phyloP scores from a whole-genome alignment of 176 grass and related monocot species.

The Phragmites australis region DNA sequence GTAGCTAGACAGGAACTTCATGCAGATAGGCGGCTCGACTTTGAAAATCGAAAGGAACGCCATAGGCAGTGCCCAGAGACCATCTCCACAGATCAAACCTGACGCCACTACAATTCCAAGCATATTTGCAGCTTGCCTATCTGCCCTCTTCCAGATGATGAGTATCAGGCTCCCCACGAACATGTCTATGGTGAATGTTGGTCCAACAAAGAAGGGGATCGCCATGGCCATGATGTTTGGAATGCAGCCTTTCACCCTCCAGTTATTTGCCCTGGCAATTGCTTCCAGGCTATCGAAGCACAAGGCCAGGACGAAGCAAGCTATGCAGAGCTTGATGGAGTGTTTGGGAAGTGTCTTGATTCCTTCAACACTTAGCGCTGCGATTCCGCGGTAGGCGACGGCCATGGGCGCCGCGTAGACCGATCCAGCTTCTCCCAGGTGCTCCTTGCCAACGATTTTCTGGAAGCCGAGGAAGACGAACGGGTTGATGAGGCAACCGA shows the following conservation, averaged over 20 bases:
- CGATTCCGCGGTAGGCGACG: slow-evolving; percentile 45
- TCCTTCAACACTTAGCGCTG: slow-evolving; percentile 36
- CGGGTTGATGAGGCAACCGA: slow-evolving; percentile 60
- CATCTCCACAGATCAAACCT: slow-evolving; percentile 50
- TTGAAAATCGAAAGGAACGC: slow-evolving; percentile 28
- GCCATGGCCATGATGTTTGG: slow-evolving; percentile 55
- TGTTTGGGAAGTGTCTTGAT: slow-evolving; percentile 29
- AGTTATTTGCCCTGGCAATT: background rate
- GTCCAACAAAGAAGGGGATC: slow-evolving; percentile 44
- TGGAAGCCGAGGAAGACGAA: slow-evolving; percentile 47
- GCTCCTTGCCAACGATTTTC: slow-evolving; percentile 16
- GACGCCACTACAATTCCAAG: slow-evolving; percentile 30
- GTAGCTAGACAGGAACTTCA: slow-evolving; percentile 44
- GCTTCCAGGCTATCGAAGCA: background rate
- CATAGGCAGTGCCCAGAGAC: slow-evolving; percentile 37
- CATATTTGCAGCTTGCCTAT: slow-evolving; percentile 11
- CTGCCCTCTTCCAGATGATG: slow-evolving; percentile 29
- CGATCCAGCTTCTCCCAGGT: slow-evolving; percentile 15
- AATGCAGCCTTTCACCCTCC: slow-evolving; percentile 19
- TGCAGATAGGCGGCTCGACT: slow-evolving; percentile 42
- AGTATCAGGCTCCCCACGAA: slow-evolving; percentile 41
- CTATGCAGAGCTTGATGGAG: slow-evolving; percentile 8
- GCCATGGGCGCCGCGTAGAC: slow-evolving; percentile 42
- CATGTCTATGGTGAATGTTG: slow-evolving; percentile 41
- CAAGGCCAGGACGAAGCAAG: slow-evolving; percentile 8